Base-by-base conservation (phyloP, 2,329 filamentous ascomycete species). In the Gnomoniopsis smithogilvyi region DNA sequence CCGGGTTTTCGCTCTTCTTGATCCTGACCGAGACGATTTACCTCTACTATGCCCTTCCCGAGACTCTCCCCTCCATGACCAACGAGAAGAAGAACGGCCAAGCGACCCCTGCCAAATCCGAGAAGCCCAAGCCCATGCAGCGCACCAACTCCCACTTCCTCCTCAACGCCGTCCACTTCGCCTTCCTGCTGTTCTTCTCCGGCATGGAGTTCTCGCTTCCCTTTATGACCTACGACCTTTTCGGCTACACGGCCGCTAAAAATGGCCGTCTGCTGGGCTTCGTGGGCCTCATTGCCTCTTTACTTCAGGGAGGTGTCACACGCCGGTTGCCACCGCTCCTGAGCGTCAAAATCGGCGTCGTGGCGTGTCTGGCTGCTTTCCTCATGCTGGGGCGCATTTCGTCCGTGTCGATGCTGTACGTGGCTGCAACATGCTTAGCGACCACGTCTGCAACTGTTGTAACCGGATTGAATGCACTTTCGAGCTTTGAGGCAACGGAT, bases 211-310 rank as follows among this genome's bases (percentile, higher is more conserved):
- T 96, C 73, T 96, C 92, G 1, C 83, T 99, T 3, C 93, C 95
- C 0, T 99, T 99, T 73, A 93, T 99, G 86, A 98, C 94, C 0
- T 96, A 95, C 68, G 94, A 96, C 55, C 84, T 99, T 48, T 98
- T 98, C 73, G 83, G 84, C 10, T 96, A 95, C 70, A 85, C 81
- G 12, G 89, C 92, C 1, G 84, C 86, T 47, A 84, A 91, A 54
- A 96, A 96, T 64, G 95, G 95, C 17, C 85, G 87, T 12, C 80
- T 99, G 2, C 85, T 99, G 2, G 94, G 95, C 6, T 95, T 90
- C 73, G 91, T 99, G 67, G 95, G 95, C 0, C 84, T 99, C 3
- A 83, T 98, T 7, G 93, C 95, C 10, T 95, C 92, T 0, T 68
- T 98, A n/a, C 84, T 99, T 3, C 95, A 99, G 73, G 95, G 93